Percentiles rank a stretch among this genome's conserved stretches.
These are phyloP conservation scores for Chaetomiaceae sp. DNA, from an alignment of 2,329 filamentous ascomycete species.

Conservation along the genomic window DNA sequence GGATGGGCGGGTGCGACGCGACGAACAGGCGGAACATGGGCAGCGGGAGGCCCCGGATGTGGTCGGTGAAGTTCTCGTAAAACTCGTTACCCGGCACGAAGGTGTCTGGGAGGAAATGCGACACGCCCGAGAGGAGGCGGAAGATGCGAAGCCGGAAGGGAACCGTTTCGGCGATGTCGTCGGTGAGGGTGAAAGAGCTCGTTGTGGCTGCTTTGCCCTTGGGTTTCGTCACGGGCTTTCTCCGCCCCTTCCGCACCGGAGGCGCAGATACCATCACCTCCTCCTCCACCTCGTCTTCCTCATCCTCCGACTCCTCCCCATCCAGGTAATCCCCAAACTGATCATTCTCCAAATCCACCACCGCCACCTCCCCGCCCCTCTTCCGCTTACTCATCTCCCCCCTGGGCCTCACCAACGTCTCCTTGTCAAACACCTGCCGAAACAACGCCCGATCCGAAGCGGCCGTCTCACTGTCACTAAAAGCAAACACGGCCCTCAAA, in stretches of 20 bases:
- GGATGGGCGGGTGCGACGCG: conserved; percentile 35
- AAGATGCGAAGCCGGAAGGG: conserved; percentile 59
- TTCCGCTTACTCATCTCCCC: conserved; percentile 41
- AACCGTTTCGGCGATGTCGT: conserved; percentile 49
- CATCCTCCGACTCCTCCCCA: conserved; percentile 48
- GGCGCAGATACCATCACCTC: too few species aligned
- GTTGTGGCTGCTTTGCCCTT: conserved; percentile 32
- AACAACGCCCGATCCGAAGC: conserved; percentile 50
- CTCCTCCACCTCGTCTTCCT: conserved; percentile 32
- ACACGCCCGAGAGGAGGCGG: conserved; percentile 46
- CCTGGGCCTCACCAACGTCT: conserved; percentile 53
- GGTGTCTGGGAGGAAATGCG: conserved; percentile 41
- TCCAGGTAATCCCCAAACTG: conserved; percentile 58
- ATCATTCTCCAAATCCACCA: conserved; percentile 54
- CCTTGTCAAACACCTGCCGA: conserved; percentile 62
- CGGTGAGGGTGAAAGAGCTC: conserved; percentile 31
- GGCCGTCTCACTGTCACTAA: conserved; percentile 56
- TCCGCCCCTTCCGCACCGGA: too few species aligned
- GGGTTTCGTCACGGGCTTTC: conserved; percentile 25
- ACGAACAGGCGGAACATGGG: conserved; percentile 53
- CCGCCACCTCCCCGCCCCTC: conserved; percentile 34
- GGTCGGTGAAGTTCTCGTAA: conserved; percentile 54
- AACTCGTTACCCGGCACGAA: conserved; percentile 43
- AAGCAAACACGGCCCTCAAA: conserved; percentile 53
- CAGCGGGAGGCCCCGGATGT: conserved; percentile 54